Evolutionary conservation across 140 eudicot species (phyloP), one percentile per base, ranked within the genome.

Genomic region (Ambrosia hybrid): DNA sequence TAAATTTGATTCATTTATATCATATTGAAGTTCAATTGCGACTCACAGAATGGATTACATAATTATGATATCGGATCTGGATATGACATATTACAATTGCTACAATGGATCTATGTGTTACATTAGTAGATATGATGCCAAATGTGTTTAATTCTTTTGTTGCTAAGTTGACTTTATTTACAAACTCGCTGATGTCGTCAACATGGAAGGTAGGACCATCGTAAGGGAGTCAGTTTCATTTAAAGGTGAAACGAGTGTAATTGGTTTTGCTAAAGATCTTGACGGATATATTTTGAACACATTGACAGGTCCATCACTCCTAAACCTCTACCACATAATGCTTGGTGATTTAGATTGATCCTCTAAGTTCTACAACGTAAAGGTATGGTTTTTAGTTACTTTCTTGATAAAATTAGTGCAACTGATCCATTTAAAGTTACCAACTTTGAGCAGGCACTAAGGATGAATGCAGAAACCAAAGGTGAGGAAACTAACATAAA

Each of bases 321-420:
- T 75, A 95, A 92, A 80, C 98, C 88, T 92, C 49, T 89, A 95
- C 69, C 98, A 92, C 85, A 89, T 89, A 6, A 92, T 92, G 98
- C 95, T 92, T 57, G 96, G 98, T 72, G 96, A 92, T 83, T 88
- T 92, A 51, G 96, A 92, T 3, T 90, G 92, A 12, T 85, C 98
- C 17, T 85, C 89, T 70, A 89, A 89, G 74, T 87, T 92, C 46
- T 92, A 92, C 34, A 30, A 39, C 7, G 45, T 3, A 39, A 39
- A 39, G 45, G 45, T 39, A 39, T 39, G 7, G 45, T 39, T 39
- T 39, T 39, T 39, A 4, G 45, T 39, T 39, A 39, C 1, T 39
- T 39, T 39, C 6, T 39, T 39, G 45, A 39, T 39, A 39, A 39
- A 39, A 6, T 39, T 39, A 39, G 7, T 39, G 45, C 45, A 39